Percentiles rank a stretch among this genome's conserved stretches.
phyloP scores from a whole-genome alignment of 2,329 filamentous ascomycete species.

The Amesomyces nigricolor region DNA sequence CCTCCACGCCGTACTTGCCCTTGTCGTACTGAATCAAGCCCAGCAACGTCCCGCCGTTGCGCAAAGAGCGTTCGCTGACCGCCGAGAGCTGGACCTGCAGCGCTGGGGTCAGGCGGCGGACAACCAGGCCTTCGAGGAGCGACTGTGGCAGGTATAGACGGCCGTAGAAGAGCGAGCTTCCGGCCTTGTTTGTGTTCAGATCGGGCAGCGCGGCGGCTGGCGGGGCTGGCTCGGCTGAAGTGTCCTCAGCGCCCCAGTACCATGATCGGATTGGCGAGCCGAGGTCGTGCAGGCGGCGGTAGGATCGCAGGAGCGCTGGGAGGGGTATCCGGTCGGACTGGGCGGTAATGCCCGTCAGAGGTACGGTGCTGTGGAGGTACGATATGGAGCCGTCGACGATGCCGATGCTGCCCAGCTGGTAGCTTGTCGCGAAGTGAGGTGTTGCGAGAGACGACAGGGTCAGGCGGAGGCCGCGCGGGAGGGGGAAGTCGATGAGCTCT shows the following conservation, averaged over 20 bases:
- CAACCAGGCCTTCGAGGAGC: constrained; percentile 77
- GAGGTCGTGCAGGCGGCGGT: constrained; percentile 69
- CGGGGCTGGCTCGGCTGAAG: constrained; percentile 13
- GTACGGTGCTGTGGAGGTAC: constrained; percentile 87
- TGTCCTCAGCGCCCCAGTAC: constrained; percentile 18
- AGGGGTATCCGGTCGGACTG: constrained; percentile 72
- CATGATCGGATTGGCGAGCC: constrained; percentile 24
- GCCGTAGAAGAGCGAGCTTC: constrained; percentile 65
- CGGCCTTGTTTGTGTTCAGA: constrained; percentile 20
- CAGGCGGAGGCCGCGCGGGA: constrained; percentile 76
- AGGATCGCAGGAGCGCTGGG: constrained; percentile 72
- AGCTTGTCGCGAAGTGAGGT: constrained; percentile 89
- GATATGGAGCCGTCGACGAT: constrained; percentile 95
- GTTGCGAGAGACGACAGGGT: constrained; percentile 88
- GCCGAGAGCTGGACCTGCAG: constrained; percentile 75
- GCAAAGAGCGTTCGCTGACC: constrained; percentile 65
- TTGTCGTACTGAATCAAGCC: constrained; percentile 74
- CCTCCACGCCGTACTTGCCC: constrained; percentile 83
- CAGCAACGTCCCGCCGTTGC: constrained; percentile 70
- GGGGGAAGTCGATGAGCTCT: constrained; percentile 85
- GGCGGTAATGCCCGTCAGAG: constrained; percentile 59
- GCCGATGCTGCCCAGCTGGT: constrained; percentile 82
- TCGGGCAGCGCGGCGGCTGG: constrained; percentile 23
- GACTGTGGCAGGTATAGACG: constrained; percentile 78
- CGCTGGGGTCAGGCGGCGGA: constrained; percentile 70